Percentiles rank a stretch among this genome's conserved stretches.
Evolutionary conservation across 2,329 filamentous ascomycete genomes (phyloP).

Genomic region (Pseudocercospora eumusae): DNA sequence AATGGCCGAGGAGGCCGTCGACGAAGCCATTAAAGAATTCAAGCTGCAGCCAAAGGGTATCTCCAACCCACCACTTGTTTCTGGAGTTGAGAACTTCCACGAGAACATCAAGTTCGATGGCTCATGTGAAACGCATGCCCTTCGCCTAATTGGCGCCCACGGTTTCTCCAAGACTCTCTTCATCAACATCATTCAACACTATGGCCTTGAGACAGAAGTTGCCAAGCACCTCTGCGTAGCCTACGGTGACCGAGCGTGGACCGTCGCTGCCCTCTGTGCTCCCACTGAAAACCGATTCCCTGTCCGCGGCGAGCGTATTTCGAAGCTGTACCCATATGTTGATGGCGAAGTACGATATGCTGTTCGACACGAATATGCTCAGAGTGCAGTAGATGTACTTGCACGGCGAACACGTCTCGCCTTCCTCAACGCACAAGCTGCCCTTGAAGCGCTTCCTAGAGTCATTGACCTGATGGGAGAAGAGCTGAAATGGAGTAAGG

Average conservation of each 20-base stretch:
- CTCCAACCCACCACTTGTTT: slow-evolving; percentile 61
- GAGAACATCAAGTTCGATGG: slow-evolving; percentile 72
- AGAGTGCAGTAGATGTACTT: slow-evolving; percentile 85
- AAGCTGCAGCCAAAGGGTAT: slow-evolving; percentile 60
- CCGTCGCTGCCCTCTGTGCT: slow-evolving; percentile 75
- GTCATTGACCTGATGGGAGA: slow-evolving; percentile 88
- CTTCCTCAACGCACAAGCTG: slow-evolving; percentile 89
- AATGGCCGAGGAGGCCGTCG: slow-evolving; percentile 88
- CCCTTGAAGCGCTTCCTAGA: slow-evolving; percentile 78
- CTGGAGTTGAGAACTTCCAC: slow-evolving; percentile 68
- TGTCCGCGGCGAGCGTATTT: slow-evolving; percentile 77
- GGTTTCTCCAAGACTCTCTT: slow-evolving; percentile 89
- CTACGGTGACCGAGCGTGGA: slow-evolving; percentile 92
- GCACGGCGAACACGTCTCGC: slow-evolving; percentile 81
- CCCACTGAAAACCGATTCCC: slow-evolving; percentile 80
- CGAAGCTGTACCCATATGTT: slow-evolving; percentile 80
- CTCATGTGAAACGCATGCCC: slow-evolving; percentile 78
- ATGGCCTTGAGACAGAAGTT: slow-evolving; percentile 86
- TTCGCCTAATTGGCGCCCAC: slow-evolving; percentile 79
- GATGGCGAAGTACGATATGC: slow-evolving; percentile 91
- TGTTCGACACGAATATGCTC: slow-evolving; percentile 84
- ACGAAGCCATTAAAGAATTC: slow-evolving; percentile 73
- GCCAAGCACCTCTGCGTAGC: slow-evolving; percentile 83
- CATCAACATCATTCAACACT: slow-evolving; percentile 93
- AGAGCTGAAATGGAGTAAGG: slow-evolving; percentile 75